Conservation (phyloP, 2,329 filamentous ascomycete species). For the Fusarium brachygibbosum region DNA sequence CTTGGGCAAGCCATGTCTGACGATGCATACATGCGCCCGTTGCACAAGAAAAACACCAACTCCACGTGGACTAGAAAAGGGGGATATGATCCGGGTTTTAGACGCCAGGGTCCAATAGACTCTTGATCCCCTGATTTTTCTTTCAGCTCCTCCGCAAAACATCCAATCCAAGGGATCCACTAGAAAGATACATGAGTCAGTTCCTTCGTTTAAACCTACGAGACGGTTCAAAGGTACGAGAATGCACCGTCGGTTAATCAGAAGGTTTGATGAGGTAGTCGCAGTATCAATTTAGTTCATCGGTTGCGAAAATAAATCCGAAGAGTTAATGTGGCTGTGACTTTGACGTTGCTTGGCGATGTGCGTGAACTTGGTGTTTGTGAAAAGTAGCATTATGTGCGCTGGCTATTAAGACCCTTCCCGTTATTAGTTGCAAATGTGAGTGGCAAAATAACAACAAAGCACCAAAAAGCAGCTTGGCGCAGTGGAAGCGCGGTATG, state of each 20-base stretch:
- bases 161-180: not conserved
- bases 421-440: too few species aligned
- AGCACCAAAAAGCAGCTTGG: slow-evolving; percentile 31
- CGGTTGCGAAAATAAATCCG: not conserved
- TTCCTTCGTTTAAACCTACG: not conserved
- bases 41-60: not conserved
- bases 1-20: not conserved
- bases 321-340: not conserved
- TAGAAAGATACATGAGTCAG: not conserved
- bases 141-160: not conserved
- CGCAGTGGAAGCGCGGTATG: slow-evolving; percentile 37
- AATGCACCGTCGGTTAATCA: too few species aligned
- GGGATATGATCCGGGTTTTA: not conserved
- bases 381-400: too few species aligned
- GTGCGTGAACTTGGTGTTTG: too few species aligned
- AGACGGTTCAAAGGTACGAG: not conserved
- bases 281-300: not conserved
- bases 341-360: not conserved
- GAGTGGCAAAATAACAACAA: slow-evolving; percentile 2
- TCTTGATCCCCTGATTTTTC: not conserved
- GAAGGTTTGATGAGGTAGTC: too few species aligned
- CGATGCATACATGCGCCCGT: not conserved
- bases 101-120: not conserved
- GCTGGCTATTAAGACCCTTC: too few species aligned
- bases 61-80: not conserved